Evolutionary conservation across 1,284 basidiomycete genomes (phyloP).

Genomic region (Marasmius oreades): DNA sequence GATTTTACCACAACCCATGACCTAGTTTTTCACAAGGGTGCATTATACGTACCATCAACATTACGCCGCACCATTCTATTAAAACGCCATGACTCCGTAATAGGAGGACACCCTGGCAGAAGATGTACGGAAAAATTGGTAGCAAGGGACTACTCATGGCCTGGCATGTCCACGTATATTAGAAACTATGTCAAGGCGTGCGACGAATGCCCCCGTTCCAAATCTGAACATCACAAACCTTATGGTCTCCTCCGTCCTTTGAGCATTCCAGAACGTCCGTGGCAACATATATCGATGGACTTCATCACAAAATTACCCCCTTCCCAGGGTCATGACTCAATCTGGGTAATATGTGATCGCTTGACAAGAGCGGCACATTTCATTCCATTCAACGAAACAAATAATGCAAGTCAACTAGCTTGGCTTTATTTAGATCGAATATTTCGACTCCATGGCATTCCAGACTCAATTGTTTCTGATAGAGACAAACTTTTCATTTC

Average conservation of each 20-base stretch:
- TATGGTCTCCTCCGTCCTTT: constrained; percentile 15
- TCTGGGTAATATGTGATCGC: constrained; percentile 34
- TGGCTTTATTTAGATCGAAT: constrained; percentile 26
- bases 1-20: constrained; percentile 1
- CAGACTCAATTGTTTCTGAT: constrained; percentile 26
- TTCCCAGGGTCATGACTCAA: constrained; percentile 23
- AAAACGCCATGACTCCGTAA: constrained; percentile 7
- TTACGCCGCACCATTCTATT: constrained; percentile 8
- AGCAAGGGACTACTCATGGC: constrained; percentile 16
- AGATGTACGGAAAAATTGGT: constrained; percentile 11
- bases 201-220: not conserved
- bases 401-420: constrained; percentile 18
- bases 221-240: not conserved
- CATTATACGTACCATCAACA: constrained; percentile 13
- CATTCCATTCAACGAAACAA: constrained; percentile 26
- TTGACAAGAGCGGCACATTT: constrained; percentile 35
- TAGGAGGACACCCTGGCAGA: constrained; percentile 14
- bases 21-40: constrained; percentile 6
- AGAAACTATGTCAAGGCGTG: constrained; percentile 11
- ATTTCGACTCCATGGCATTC: constrained; percentile 27
- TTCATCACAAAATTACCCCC: constrained; percentile 29
- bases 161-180: constrained; percentile 6
- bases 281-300: constrained; percentile 31
- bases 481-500: not conserved
- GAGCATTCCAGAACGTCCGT: constrained; percentile 22